These are phyloP conservation scores for Aquilaria yunnanensis DNA, from an alignment of 345 rosid species.

Conservation along the genomic window DNA sequence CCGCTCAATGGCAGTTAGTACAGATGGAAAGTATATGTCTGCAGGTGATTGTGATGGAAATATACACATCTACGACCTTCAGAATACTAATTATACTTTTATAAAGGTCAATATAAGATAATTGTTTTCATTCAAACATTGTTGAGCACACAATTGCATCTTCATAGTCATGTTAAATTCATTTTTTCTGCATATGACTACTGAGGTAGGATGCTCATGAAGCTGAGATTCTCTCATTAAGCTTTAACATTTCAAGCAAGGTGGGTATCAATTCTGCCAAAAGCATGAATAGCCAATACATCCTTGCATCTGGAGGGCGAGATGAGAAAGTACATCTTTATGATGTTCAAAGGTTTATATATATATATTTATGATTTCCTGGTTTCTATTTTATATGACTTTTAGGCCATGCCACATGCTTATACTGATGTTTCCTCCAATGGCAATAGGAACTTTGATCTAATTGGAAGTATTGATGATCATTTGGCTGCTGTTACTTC, in stretches of 20 bases:
- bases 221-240: conserved; percentile 67
- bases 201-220: conserved; percentile 59
- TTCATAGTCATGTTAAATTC: conserved; percentile 6
- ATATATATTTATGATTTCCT: conserved; percentile 1
- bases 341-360: conserved; percentile 60
- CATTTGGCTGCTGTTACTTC: conserved; percentile 77
- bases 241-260: conserved; percentile 52
- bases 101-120: conserved; percentile 37
- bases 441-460: conserved; percentile 62
- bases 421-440: conserved; percentile 15
- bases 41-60: conserved; percentile 83
- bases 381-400: conserved; percentile 14
- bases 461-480: conserved; percentile 47
- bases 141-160: not conserved
- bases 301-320: conserved; percentile 73
- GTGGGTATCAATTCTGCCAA: conserved; percentile 26
- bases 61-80: conserved; percentile 72
- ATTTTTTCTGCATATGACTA: not conserved
- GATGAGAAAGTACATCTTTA: conserved; percentile 65
- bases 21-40: conserved; percentile 75
- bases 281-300: conserved; percentile 31
- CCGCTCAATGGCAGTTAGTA: conserved; percentile 66
- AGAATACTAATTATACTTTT: conserved; percentile 53
- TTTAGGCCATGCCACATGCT: conserved; percentile 6
- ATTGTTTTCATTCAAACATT: conserved; percentile 5